Percentiles rank a stretch among this genome's conserved stretches.
phyloP scores from a whole-genome alignment of 306 rosid species.

The Cotoneaster glaucophyllus region DNA sequence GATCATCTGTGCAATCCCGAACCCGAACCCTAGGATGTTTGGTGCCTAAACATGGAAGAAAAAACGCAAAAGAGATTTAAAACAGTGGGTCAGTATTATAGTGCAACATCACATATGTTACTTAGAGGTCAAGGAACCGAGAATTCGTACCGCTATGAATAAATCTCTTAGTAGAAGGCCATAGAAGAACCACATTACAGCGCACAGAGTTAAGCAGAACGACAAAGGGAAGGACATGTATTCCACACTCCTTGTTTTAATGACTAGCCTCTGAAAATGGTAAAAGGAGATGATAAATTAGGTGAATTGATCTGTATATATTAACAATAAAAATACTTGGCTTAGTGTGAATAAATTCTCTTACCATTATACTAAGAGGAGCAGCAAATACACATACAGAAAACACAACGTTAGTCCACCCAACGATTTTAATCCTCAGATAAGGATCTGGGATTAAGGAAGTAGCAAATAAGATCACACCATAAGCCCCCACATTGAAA shows the following conservation, averaged over 20 bases:
- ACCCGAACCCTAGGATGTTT: constrained; percentile 28
- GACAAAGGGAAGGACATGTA: constrained; percentile 38
- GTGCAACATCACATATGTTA: not conserved
- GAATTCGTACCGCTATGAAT: constrained; percentile 26
- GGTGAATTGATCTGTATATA: not conserved
- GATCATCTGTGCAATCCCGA: constrained; percentile 38
- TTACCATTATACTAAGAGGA: constrained; percentile 44
- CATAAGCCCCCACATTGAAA: constrained; percentile 19
- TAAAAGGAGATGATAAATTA: not conserved
- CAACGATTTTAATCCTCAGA: constrained; percentile 13
- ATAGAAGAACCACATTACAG: constrained; percentile 37
- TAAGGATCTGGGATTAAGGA: not conserved
- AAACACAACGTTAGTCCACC: constrained; percentile 29
- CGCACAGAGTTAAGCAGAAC: constrained; percentile 27
- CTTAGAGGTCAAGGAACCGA: not conserved
- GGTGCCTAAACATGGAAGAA: constrained; percentile 24
- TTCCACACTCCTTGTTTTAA: constrained; percentile 32
- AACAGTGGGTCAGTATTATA: not conserved
- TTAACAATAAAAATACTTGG: not conserved
- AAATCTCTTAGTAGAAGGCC: constrained; percentile 31
- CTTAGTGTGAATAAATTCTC: not conserved
- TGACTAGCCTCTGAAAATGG: constrained; percentile 31
- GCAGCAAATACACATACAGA: constrained; percentile 41
- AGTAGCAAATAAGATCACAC: constrained; percentile 10
- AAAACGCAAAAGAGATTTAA: not conserved